Evolutionary conservation across 352 stramenopile species (phyloP), one percentile per base, ranked within the genome.

Genomic region (Globisporangium nodosum): DNA sequence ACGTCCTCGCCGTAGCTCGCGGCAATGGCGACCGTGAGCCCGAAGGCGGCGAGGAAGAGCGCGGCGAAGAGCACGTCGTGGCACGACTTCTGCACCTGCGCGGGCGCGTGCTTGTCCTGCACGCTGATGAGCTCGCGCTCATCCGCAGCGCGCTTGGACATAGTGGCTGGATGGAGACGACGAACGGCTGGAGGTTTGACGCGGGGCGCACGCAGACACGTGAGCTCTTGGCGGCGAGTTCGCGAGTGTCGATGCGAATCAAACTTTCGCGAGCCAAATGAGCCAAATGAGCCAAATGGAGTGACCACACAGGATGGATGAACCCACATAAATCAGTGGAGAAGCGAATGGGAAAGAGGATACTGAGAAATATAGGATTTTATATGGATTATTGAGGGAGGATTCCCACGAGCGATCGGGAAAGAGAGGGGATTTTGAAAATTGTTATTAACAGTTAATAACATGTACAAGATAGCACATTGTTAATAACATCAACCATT

Each of bases 31-130:
- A 70, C 15, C 51, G 64, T 70, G 24, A 68, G 50, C 21, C 60
- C 64, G 48, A 70, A 61, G 6, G 52, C 60, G 20, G 67, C 52
- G 31, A 66, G 54, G 43, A 70, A 70, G 37, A 70, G 60, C 24
- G 58, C 39, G n/a, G 51, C 64, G 56, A 70, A 70, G 31, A 66
- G 52, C 45, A 70, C 20, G 48, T 70, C 64, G n/a, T 70, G 57
- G 55, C 60, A 70, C 43, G 57, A 47, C 11, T 43, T 49, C 52
- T 70, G 64, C 64, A 63, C 54, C 37, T 70, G 60, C 18, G 64
- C 42, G 20, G 64, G 64, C 46, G 64, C 43, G 24, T 58, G 58
- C 49, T 63, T 51, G 48, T 56, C 49, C 21, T 60, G 40, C 31
- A 56, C 24, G 46, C 8, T 5, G 56, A 53, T 30, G 50, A 55